A percentile compares a stretch with the other conserved stretches of the same genome.
phyloP scores from a whole-genome alignment of 768 basidiomycete species.

The Naganishia vaughanmartiniae region DNA sequence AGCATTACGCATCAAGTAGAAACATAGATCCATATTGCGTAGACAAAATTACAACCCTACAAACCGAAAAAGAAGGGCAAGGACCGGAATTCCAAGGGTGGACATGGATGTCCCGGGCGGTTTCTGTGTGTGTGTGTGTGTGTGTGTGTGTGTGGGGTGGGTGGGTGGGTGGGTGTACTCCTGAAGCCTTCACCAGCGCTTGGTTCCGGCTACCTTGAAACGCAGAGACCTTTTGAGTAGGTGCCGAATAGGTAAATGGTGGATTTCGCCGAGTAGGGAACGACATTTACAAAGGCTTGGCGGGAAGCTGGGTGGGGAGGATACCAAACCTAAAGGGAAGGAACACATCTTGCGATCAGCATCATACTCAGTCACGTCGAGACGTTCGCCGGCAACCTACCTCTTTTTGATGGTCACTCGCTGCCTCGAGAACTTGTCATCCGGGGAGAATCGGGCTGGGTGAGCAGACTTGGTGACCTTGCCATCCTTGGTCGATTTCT shows the following conservation, averaged over 20 bases:
- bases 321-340: slow-evolving; percentile 61
- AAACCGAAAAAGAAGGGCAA: background rate
- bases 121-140: background rate
- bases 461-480: slow-evolving; percentile 92
- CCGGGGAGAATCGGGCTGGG: slow-evolving; percentile 97
- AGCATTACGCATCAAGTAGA: background rate
- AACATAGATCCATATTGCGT: background rate
- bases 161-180: background rate
- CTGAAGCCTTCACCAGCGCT: slow-evolving; percentile 28
- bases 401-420: slow-evolving; percentile 96
- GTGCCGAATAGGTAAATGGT: slow-evolving; percentile 8
- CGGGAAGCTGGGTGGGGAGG: slow-evolving; percentile 82
- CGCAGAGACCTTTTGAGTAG: background rate
- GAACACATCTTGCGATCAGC: background rate
- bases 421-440: slow-evolving; percentile 98
- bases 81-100: background rate
- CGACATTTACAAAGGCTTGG: slow-evolving; percentile 71
- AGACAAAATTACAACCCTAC: background rate
- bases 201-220: slow-evolving; percentile 20
- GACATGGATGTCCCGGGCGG: background rate
- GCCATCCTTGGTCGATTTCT: slow-evolving; percentile 82
- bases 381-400: slow-evolving; percentile 30
- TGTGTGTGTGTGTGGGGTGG: background rate
- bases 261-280: slow-evolving; percentile 23
- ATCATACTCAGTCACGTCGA: background rate